These are phyloP conservation scores for Pseudotsuga menziesii DNA, from an alignment of 75 land plant species.

Conservation along the genomic window DNA sequence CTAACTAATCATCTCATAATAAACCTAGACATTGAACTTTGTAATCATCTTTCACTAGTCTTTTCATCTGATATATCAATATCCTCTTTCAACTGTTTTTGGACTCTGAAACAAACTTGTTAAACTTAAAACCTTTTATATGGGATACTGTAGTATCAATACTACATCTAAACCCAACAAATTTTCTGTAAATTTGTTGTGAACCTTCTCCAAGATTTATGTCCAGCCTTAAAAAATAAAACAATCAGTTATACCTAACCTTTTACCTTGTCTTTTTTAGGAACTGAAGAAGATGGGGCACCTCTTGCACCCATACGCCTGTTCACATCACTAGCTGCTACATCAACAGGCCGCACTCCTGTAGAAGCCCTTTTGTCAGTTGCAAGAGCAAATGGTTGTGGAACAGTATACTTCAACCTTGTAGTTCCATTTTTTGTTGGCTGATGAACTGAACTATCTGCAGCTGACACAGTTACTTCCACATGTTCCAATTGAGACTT, in stretches of 20 bases:
- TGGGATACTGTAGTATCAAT: background rate
- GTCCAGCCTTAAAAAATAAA: background rate
- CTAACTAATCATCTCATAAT: no score
- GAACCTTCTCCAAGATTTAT: background rate
- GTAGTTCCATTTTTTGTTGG: constrained; percentile 15
- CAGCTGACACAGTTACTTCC: background rate
- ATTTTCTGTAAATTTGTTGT: background rate
- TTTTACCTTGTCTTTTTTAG: constrained; percentile 8
- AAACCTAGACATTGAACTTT: no score
- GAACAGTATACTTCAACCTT: constrained; percentile 43
- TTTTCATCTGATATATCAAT: no score
- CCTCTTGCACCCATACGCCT: background rate
- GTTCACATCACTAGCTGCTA: constrained; percentile 9
- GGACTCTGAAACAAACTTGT: background rate
- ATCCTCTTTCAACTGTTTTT: no score
- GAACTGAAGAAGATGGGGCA: background rate
- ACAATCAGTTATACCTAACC: background rate
- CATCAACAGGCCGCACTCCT: constrained; percentile 33
- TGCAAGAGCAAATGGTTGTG: constrained; percentile 77
- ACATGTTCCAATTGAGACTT: background rate
- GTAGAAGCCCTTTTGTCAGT: constrained; percentile 71
- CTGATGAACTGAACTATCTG: constrained; percentile 9
- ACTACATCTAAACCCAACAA: background rate
- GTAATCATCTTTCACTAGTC: no score
- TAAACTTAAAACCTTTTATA: background rate